Evolutionary conservation across 805 yeast species (phyloP).

Genomic region (Grigorovia humatica): DNA sequence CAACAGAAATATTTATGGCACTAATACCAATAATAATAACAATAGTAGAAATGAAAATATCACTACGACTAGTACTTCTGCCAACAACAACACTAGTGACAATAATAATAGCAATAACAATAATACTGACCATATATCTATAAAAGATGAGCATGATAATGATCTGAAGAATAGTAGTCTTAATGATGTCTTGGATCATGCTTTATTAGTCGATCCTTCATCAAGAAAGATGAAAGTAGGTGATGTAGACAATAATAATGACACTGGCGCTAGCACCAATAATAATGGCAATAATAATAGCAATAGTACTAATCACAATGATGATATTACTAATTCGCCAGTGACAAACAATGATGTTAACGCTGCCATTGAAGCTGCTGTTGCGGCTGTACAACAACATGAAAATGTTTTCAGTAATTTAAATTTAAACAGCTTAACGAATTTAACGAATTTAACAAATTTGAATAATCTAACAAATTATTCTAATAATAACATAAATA

Average conservation of each 20-base stretch:
- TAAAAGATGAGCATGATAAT: too few species aligned
- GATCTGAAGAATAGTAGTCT: too few species aligned
- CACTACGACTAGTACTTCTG: too few species aligned
- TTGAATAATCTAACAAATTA: background rate
- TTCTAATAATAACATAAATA: background rate
- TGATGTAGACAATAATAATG: background rate
- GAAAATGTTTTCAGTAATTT: constrained; percentile 1
- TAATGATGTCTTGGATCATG: background rate
- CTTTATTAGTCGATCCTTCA: background rate
- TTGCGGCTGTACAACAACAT: constrained; percentile 25
- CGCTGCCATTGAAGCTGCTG: constrained; percentile 29
- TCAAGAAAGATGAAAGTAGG: too few species aligned
- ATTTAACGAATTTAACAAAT: background rate
- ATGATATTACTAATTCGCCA: constrained; percentile 7
- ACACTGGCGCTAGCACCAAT: too few species aligned
- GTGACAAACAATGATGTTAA: constrained; percentile 22
- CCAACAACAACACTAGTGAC: too few species aligned
- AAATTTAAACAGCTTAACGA: background rate
- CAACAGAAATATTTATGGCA: too few species aligned
- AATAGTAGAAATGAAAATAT: too few species aligned
- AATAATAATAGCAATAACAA: too few species aligned
- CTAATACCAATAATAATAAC: too few species aligned
- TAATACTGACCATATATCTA: too few species aligned
- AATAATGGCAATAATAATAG: background rate
- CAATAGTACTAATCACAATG: background rate